These are phyloP conservation scores for Ascochyta rabiei DNA, from an alignment of 2,329 filamentous ascomycete species.

Conservation along the genomic window DNA sequence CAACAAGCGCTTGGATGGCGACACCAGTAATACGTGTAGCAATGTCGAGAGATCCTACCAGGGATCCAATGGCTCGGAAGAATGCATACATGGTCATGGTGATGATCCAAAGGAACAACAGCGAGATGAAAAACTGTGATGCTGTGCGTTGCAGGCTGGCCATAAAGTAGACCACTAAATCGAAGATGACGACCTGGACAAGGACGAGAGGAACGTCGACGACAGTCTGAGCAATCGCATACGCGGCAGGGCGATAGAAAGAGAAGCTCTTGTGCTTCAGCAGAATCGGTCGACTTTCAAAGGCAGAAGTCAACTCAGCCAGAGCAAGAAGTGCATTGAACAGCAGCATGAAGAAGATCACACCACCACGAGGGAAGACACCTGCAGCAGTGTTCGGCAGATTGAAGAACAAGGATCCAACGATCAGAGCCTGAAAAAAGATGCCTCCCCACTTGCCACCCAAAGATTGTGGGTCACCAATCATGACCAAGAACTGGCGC, in stretches of 20 bases:
- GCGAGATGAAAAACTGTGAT: constrained; percentile 67
- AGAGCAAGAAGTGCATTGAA: constrained; percentile 68
- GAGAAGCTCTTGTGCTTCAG: constrained; percentile 74
- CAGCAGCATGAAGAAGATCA: constrained; percentile 66
- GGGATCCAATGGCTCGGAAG: constrained; percentile 47
- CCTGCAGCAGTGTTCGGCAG: constrained; percentile 59
- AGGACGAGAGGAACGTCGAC: constrained; percentile 64
- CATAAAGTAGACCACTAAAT: constrained; percentile 69
- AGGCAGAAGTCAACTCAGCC: constrained; percentile 66
- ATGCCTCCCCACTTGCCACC: constrained; percentile 54
- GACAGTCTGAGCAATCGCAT: constrained; percentile 63
- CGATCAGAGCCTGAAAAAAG: constrained; percentile 48
- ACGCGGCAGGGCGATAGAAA: constrained; percentile 69
- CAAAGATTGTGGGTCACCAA: constrained; percentile 59
- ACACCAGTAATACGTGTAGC: constrained; percentile 51
- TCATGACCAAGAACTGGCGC: constrained; percentile 57
- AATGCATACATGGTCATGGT: constrained; percentile 54
- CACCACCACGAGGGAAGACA: constrained; percentile 65
- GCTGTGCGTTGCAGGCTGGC: constrained; percentile 60
- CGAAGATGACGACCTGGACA: constrained; percentile 64
- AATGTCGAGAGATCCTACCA: constrained; percentile 44
- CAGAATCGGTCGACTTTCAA: constrained; percentile 67
- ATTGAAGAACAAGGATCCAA: constrained; percentile 59
- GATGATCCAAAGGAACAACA: constrained; percentile 66
- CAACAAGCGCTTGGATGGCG: constrained; percentile 48